Evolutionary conservation across 805 yeast species (phyloP), one percentile per base, ranked within the genome.

Genomic region (Yarrowia divulgata): DNA sequence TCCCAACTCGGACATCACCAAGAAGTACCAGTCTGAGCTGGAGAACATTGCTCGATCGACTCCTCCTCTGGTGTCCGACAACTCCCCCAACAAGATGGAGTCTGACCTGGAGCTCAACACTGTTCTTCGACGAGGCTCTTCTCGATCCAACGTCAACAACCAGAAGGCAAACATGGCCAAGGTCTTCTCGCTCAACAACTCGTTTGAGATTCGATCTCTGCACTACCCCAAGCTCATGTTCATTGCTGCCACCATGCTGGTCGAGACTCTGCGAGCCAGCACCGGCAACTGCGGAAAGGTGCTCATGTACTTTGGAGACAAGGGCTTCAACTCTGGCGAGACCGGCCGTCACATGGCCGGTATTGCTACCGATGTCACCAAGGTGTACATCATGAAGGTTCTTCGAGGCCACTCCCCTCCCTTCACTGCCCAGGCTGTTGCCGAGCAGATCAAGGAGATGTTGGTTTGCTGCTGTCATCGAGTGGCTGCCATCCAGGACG

Each of bases 31-130:
- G 52, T 73, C 73, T 0, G 85, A 86, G 35, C 81, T 94, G 50
- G 82, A 84, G 73, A 81, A 87, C 68, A 90, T 95, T 73, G 98
- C 99, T 0, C 86, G 89, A 76, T 90, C 85, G 75, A 85, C 98
- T 6, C 97, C 97, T 1, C 92, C 97, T 1, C 82, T 93, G 66
- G 97, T 97, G 0, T 88, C 95, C 1, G 96, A 90, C 73, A 81
- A 84, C 18, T 88, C 93, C 3, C 87, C 93, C 79, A 88, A 89
- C 75, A 88, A 93, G 75, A 89, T 94, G 13, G 99, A 95, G 76
- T 91, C 97, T 19, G 91, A 97, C 2, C 83, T 95, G 71, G 98
- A 95, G 74, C 84, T 95, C 81, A 95, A 95, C 76, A 89, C 97
- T 0, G 92, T 95, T 37, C 82, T 95, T 67, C 86, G 97, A 75